Conservation (phyloP, 73 alveolate species). For the Blepharisma japonicum region DNA sequence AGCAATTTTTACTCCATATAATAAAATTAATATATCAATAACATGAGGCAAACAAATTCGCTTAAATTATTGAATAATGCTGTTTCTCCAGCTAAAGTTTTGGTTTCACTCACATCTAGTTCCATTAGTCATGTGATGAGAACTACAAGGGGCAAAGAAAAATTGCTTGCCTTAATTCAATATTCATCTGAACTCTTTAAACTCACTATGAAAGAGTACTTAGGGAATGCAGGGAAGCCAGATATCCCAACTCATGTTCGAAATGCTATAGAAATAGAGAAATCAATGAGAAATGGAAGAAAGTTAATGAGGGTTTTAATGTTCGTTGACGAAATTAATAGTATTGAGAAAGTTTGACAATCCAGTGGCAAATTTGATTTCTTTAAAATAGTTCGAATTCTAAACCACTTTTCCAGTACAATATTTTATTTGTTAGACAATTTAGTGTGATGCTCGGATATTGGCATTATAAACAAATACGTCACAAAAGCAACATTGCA, state of each 20-base stretch:
- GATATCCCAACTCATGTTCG: neutral
- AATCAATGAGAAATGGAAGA: neutral
- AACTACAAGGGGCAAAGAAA: constrained; percentile 6
- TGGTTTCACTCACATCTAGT: neutral
- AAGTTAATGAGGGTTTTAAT: neutral
- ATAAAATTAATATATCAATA: too few species aligned
- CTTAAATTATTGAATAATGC: too few species aligned
- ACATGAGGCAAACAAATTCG: too few species aligned
- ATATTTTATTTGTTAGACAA: neutral
- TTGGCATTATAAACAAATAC: neutral
- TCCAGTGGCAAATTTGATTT: neutral
- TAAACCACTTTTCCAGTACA: neutral
- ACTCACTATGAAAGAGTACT: neutral
- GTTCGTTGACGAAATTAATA: neutral
- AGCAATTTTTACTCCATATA: too few species aligned
- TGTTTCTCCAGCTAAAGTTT: neutral
- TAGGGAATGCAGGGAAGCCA: neutral
- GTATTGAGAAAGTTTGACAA: neutral
- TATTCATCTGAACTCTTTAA: neutral
- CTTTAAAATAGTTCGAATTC: neutral
- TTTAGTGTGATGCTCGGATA: constrained; percentile 8
- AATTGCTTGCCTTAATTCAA: neutral
- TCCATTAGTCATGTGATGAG: neutral
- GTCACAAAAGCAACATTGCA: neutral
- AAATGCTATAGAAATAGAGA: neutral